Evolutionary conservation across 495 filamentous ascomycete genomes (phyloP).

Genomic region (Talaromyces liani): DNA sequence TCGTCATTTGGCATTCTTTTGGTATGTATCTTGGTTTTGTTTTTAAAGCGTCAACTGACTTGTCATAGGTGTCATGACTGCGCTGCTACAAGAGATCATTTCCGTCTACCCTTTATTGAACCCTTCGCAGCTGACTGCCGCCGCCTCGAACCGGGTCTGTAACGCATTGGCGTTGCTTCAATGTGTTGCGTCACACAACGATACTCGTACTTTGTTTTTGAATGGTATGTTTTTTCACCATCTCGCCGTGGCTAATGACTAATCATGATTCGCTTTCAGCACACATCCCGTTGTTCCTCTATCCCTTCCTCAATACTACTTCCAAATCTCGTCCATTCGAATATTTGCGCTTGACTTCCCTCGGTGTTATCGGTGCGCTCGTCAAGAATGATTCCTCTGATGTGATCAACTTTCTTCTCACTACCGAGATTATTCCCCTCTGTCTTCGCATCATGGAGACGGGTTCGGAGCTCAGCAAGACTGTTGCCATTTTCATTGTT

Average conservation of each 20-base stretch:
- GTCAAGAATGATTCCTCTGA: conserved; percentile 99
- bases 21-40: conserved; percentile 48
- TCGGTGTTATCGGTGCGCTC: conserved; percentile 95
- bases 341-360: conserved; percentile 91
- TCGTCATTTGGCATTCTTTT: conserved; percentile 98
- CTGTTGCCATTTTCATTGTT: conserved; percentile 99
- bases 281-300: conserved; percentile 97
- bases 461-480: conserved; percentile 96
- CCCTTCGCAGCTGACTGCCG: conserved; percentile 92
- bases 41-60: neutral
- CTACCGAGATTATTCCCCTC: conserved; percentile 96
- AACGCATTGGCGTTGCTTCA: conserved; percentile 95
- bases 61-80: conserved; percentile 88
- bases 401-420: conserved; percentile 98
- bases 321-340: conserved; percentile 98
- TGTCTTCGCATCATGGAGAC: conserved; percentile 99
- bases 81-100: conserved; percentile 95
- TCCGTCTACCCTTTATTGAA: conserved; percentile 96
- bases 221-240: conserved; percentile 52
- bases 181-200: conserved; percentile 96
- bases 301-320: conserved; percentile 97
- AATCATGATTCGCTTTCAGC: conserved; percentile 43
- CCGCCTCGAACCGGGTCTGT: conserved; percentile 94
- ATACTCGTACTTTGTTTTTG: conserved; percentile 87
- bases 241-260: conserved; percentile 10